Evolutionary conservation across 179 eudicot species (phyloP).

Genomic region (Gypsophila paniculata): DNA sequence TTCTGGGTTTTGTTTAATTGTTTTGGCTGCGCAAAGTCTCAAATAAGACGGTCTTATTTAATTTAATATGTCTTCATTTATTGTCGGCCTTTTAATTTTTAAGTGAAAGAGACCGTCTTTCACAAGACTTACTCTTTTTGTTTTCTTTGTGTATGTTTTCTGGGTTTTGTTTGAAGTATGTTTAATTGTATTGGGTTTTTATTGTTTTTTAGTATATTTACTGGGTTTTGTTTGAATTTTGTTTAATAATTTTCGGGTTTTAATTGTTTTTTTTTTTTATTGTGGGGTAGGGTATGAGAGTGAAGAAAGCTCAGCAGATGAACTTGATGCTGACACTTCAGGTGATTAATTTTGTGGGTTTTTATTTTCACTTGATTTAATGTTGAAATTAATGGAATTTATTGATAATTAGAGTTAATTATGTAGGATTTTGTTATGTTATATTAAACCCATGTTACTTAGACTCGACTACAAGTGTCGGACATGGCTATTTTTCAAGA

Average conservation of each 20-base stretch:
- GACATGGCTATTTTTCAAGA: too few species aligned
- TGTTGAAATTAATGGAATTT: background rate
- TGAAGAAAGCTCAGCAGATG: conserved; percentile 68
- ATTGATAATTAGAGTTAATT: background rate
- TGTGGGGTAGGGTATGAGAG: conserved; percentile 57
- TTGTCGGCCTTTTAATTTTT: too few species aligned
- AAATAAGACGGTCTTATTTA: too few species aligned
- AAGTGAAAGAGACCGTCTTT: too few species aligned
- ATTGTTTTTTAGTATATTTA: background rate
- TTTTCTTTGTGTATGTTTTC: too few species aligned
- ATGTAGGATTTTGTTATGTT: background rate
- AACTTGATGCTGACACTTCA: conserved; percentile 52
- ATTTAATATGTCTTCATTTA: too few species aligned
- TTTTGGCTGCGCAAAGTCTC: too few species aligned
- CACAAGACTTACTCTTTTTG: too few species aligned
- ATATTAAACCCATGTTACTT: background rate
- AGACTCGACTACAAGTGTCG: too few species aligned
- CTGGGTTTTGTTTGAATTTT: background rate
- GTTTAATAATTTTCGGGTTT: background rate
- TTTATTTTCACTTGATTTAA: background rate
- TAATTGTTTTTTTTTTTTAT: background rate
- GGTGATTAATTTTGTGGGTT: conserved; percentile 32
- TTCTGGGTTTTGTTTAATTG: background rate
- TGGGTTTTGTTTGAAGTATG: background rate
- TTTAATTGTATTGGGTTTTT: background rate